Percentiles rank a stretch among this genome's conserved stretches.
phyloP scores from a whole-genome alignment of 1,284 basidiomycete genomes.

The Ustilago xerochloae region DNA sequence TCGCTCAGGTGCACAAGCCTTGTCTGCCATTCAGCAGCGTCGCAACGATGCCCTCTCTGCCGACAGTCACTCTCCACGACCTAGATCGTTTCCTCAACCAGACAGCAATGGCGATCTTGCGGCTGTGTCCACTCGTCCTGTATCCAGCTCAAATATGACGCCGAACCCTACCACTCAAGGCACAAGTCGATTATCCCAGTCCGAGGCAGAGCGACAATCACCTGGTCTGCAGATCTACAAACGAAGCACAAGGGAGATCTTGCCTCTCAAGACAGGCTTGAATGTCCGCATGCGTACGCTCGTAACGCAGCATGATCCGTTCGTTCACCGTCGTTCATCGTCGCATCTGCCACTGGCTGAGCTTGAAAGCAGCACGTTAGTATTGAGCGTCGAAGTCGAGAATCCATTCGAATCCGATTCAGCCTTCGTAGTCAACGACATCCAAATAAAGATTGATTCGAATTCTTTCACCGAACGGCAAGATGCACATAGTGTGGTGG shows the following conservation, averaged over 20 bases:
- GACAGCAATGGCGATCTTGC: constrained; percentile 43
- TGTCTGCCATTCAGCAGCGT: constrained; percentile 25
- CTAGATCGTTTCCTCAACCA: neutral
- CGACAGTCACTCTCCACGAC: neutral
- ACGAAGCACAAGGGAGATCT: constrained; percentile 31
- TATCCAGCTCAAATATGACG: neutral
- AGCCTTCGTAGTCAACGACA: constrained; percentile 24
- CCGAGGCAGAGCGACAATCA: neutral
- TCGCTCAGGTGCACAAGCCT: constrained; percentile 26
- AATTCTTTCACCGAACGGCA: neutral
- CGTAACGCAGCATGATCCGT: constrained; percentile 19
- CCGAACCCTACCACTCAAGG: neutral
- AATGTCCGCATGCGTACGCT: constrained; percentile 55
- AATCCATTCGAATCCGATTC: constrained; percentile 32
- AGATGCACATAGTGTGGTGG: constrained; percentile 4
- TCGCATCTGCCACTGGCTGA: constrained; percentile 1
- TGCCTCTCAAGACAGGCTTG: constrained; percentile 40
- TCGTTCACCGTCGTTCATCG: constrained; percentile 4
- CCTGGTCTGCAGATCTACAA: constrained; percentile 36
- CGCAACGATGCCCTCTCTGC: constrained; percentile 10
- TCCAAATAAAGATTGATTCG: constrained; percentile 28
- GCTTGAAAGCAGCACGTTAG: constrained; percentile 20
- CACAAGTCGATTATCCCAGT: neutral
- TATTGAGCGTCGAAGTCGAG: constrained; percentile 55
- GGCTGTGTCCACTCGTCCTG: neutral